Conservation (phyloP, 1,284 basidiomycete species). For the Sporisorium graminicola region DNA sequence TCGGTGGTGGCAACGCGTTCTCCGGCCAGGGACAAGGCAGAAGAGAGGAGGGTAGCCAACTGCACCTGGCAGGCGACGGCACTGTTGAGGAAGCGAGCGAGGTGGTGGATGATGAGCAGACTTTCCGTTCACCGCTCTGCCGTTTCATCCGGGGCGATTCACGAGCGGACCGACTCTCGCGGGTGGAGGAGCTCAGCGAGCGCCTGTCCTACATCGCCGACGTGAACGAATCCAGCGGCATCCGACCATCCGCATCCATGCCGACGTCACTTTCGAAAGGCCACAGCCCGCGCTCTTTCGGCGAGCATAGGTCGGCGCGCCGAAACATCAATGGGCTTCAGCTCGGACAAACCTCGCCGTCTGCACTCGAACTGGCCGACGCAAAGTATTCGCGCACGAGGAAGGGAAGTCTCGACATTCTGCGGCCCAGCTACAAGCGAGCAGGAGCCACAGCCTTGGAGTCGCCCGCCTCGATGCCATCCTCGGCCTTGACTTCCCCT, state of each 20-base stretch:
- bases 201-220: slow-evolving; percentile 26
- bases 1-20: not conserved
- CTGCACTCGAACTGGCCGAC: slow-evolving; percentile 14
- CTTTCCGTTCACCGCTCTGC: slow-evolving; percentile 27
- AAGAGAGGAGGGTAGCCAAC: not conserved
- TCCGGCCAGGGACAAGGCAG: not conserved
- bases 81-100: slow-evolving; percentile 15
- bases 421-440: slow-evolving; percentile 12
- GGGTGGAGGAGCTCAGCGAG: slow-evolving; percentile 43
- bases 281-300: slow-evolving; percentile 39
- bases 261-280: slow-evolving; percentile 8
- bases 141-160: slow-evolving; percentile 34
- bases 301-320: slow-evolving; percentile 34
- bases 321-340: slow-evolving; percentile 23
- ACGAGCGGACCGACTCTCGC: slow-evolving; percentile 30
- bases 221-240: not conserved
- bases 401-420: slow-evolving; percentile 25
- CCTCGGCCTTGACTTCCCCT: slow-evolving; percentile 10
- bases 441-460: not conserved
- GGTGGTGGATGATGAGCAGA: slow-evolving; percentile 6
- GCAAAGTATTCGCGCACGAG: not conserved
- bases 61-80: slow-evolving; percentile 6
- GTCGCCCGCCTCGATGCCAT: slow-evolving; percentile 14
- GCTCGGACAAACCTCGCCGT: slow-evolving; percentile 14
- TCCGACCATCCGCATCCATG: slow-evolving; percentile 6